Conservation (phyloP, 768 basidiomycete species). For the Podaxis pistillaris region DNA sequence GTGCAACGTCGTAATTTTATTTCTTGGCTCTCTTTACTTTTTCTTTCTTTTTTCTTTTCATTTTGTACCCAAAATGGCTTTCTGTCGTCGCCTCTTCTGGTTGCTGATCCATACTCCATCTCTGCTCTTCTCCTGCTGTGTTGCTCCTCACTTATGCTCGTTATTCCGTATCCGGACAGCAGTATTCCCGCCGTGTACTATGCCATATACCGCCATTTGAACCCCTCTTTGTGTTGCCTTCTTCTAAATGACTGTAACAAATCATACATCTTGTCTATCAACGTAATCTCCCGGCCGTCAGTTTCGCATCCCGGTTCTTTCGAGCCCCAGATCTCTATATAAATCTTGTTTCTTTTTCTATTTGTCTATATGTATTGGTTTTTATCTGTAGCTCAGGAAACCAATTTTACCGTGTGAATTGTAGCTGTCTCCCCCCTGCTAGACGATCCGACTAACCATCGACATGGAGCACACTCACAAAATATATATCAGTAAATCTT, state of each 20-base stretch:
- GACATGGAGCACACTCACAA: too few relatives aligned
- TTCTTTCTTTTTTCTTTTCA: neutral
- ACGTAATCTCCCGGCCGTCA: neutral
- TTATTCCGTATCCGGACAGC: neutral
- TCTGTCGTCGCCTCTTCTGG: neutral
- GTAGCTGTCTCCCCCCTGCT: too few relatives aligned
- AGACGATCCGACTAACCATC: too few relatives aligned
- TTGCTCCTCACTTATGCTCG: neutral
- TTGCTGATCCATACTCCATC: neutral
- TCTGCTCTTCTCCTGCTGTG: neutral
- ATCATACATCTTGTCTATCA: neutral
- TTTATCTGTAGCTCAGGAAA: too few relatives aligned
- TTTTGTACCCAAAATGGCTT: neutral
- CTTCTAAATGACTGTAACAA: neutral
- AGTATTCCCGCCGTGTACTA: neutral
- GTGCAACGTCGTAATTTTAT: constrained; percentile 28
- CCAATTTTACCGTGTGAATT: too few relatives aligned
- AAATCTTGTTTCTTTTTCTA: too few relatives aligned
- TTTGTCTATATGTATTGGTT: too few relatives aligned
- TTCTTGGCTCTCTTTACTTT: neutral
- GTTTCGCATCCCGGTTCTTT: neutral
- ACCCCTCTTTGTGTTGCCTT: neutral
- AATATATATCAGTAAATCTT: too few relatives aligned
- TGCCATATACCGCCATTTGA: too few relatives aligned
- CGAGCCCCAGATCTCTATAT: too few relatives aligned